Conservation (phyloP, 192 early-diverging fungal species). For the Backusella sp. region DNA sequence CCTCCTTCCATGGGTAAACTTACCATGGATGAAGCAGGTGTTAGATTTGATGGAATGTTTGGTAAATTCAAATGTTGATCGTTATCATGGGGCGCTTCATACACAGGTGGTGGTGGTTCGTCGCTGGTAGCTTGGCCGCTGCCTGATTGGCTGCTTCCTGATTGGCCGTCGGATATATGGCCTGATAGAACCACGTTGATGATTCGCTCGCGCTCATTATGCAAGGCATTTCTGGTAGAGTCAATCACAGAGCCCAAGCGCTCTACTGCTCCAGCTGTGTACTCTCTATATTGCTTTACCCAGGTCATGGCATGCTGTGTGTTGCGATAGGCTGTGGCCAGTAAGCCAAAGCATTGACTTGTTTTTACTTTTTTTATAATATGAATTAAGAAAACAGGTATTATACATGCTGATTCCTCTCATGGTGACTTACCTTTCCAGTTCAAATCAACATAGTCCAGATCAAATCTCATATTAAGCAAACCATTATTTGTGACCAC, state of each 20-base stretch:
- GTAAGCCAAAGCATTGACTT: constrained; percentile 13
- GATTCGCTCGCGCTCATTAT: constrained; percentile 16
- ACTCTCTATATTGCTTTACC: constrained; percentile 28
- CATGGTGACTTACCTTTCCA: constrained; percentile 21
- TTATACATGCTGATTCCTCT: neutral
- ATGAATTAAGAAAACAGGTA: neutral
- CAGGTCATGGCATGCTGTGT: constrained; percentile 9
- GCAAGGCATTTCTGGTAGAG: neutral
- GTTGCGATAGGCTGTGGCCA: constrained; percentile 11
- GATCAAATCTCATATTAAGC: constrained; percentile 15
- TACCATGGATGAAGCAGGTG: neutral
- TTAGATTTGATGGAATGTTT: neutral
- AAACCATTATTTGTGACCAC: constrained; percentile 25
- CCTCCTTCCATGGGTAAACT: neutral
- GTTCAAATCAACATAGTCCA: constrained; percentile 19
- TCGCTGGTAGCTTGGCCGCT: neutral
- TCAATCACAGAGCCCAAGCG: neutral
- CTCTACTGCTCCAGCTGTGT: constrained; percentile 22
- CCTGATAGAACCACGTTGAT: constrained; percentile 10
- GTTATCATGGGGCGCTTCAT: constrained; percentile 20
- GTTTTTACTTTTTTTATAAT: constrained; percentile 2
- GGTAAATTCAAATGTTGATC: neutral
- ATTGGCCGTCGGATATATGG: neutral
- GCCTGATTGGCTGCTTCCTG: neutral
- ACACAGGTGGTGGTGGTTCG: constrained; percentile 20